These are phyloP conservation scores for Cyclotella baltica DNA, from an alignment of 108 stramenopile species.

Conservation along the genomic window DNA sequence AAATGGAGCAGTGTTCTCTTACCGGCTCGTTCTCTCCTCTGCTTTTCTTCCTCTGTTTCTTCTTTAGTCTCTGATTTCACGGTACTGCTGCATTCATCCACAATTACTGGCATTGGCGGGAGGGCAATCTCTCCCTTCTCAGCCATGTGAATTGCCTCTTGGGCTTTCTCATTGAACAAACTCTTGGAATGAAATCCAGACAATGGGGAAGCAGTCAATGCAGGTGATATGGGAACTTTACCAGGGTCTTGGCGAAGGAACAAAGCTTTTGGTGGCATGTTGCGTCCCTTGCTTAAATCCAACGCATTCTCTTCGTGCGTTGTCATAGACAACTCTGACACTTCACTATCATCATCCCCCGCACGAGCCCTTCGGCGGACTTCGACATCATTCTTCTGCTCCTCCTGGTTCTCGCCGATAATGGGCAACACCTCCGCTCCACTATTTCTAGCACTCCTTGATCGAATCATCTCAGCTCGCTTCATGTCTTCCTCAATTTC, in stretches of 20 bases:
- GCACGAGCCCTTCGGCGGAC: conserved; percentile 12
- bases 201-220: conserved; percentile 20
- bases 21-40: conserved; percentile 14
- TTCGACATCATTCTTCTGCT: conserved; percentile 18
- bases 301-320: conserved; percentile 38
- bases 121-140: conserved; percentile 29
- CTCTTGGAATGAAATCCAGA: conserved; percentile 19
- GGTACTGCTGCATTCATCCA: conserved; percentile 15
- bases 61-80: conserved; percentile 12
- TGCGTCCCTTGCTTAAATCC: conserved; percentile 27
- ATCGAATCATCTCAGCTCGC: conserved; percentile 1
- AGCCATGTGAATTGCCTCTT: conserved; percentile 26
- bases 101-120: conserved; percentile 19
- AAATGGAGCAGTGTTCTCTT: neutral
- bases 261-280: conserved; percentile 35
- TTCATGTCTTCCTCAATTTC: conserved; percentile 21
- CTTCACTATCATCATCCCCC: conserved; percentile 38
- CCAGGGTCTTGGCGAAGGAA: conserved; percentile 24
- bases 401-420: conserved; percentile 10
- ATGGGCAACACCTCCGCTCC: conserved; percentile 11
- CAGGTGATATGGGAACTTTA: conserved; percentile 27
- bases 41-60: conserved; percentile 31
- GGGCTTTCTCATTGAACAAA: conserved; percentile 12
- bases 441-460: neutral
- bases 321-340: conserved; percentile 50